A percentile compares a stretch with the other conserved stretches of the same genome.
phyloP scores from a whole-genome alignment of 2,329 filamentous ascomycete genomes.

The Lachnellula willkommii region DNA sequence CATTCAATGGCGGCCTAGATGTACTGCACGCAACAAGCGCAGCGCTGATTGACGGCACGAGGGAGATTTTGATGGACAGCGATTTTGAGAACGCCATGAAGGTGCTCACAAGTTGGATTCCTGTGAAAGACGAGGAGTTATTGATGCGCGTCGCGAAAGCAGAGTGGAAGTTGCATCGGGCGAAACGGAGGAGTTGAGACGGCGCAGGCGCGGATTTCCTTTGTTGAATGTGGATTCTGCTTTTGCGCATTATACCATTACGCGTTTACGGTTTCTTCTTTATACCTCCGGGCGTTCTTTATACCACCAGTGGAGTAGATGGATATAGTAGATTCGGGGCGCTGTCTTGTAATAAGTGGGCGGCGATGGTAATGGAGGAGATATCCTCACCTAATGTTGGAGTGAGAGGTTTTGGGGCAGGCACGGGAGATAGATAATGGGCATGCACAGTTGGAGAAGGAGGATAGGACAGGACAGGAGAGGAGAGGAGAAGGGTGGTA shows the following conservation, averaged over 20 bases:
- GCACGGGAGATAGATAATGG: no score
- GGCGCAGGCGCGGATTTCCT: conserved; percentile 33
- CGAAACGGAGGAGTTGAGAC: conserved; percentile 33
- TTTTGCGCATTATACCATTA: conserved; percentile 35
- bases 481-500: background rate
- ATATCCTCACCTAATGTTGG: no score
- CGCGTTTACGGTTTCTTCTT: background rate
- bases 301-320: background rate
- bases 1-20: conserved; percentile 65
- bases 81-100: conserved; percentile 99
- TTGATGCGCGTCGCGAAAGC: conserved; percentile 85
- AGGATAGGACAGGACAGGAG: background rate
- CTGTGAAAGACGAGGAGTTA: conserved; percentile 87
- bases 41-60: conserved; percentile 83
- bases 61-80: conserved; percentile 81
- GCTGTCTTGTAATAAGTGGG: background rate
- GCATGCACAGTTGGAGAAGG: background rate
- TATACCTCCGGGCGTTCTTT: background rate
- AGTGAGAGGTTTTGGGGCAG: no score
- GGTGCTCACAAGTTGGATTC: conserved; percentile 86
- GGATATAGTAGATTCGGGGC: background rate
- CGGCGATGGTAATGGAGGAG: no score
- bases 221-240: conserved; percentile 41
- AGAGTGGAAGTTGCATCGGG: conserved; percentile 69
- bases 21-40: conserved; percentile 85